A percentile compares a stretch with the other conserved stretches of the same genome.
These are phyloP conservation scores for Calonectria honghensis DNA, from an alignment of 2,329 filamentous ascomycete species.

Conservation along the genomic window DNA sequence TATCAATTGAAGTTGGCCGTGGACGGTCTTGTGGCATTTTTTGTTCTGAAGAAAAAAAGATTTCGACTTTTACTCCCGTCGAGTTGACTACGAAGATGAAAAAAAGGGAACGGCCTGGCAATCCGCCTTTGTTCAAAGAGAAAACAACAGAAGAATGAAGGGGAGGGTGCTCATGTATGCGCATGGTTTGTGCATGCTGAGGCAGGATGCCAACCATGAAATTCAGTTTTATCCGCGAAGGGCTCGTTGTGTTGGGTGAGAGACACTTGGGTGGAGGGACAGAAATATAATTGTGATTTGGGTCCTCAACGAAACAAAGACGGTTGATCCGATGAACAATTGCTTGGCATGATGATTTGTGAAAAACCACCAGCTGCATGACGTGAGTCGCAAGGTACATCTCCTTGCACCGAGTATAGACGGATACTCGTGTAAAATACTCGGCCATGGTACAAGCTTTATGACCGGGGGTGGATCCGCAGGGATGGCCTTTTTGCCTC, in stretches of 20 bases:
- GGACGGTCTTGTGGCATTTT: constrained; percentile 54
- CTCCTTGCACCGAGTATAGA: not conserved
- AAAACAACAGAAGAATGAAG: constrained; percentile 35
- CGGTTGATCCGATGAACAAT: not conserved
- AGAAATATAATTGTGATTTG: constrained; percentile 13
- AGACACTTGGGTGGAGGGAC: not conserved
- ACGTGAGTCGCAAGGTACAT: not conserved
- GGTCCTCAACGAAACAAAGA: not conserved
- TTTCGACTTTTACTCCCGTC: constrained; percentile 48
- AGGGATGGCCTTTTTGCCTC: constrained; percentile 41
- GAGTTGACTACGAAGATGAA: constrained; percentile 50
- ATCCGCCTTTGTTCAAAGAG: constrained; percentile 29
- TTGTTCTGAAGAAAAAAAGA: constrained; percentile 51
- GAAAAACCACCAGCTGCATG: not conserved
- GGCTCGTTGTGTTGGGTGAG: not conserved
- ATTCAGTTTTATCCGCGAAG: not conserved
- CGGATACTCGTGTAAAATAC: not conserved
- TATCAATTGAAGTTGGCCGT: constrained; percentile 56
- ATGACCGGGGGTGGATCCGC: not conserved
- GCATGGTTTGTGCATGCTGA: constrained; percentile 40
- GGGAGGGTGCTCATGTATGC: constrained; percentile 37
- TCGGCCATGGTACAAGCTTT: not conserved
- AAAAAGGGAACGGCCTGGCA: constrained; percentile 49
- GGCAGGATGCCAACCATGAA: constrained; percentile 22
- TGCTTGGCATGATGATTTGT: not conserved